phyloP scores from a whole-genome alignment of 192 early-diverging fungal species.

The Dimargaris verticillata region DNA sequence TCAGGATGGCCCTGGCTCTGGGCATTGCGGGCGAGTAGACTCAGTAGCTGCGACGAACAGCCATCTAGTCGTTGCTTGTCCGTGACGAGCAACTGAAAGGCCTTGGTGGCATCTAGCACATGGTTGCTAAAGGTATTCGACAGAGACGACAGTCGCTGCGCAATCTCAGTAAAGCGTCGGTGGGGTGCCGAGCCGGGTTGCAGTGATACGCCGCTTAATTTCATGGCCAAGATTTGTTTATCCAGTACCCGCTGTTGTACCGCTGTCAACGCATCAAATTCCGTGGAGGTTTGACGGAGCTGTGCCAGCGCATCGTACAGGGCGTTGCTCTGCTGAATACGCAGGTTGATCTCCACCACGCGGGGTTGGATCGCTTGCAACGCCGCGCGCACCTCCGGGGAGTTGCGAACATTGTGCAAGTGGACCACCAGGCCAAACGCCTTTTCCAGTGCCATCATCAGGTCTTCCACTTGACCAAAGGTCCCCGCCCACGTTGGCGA shows the following conservation, averaged over 20 bases:
- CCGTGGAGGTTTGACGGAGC: constrained; percentile 17
- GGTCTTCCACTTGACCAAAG: constrained; percentile 21
- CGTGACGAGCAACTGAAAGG: constrained; percentile 25
- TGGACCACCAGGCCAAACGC: constrained; percentile 32
- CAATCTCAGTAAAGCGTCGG: constrained; percentile 32
- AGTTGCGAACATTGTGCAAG: constrained; percentile 34
- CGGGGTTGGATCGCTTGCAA: constrained; percentile 31
- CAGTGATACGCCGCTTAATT: constrained; percentile 29
- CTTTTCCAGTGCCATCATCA: constrained; percentile 30
- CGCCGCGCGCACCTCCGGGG: constrained; percentile 28
- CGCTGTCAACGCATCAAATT: constrained; percentile 21
- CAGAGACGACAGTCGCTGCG: constrained; percentile 29
- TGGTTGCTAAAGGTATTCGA: constrained; percentile 32
- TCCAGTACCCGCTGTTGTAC: constrained; percentile 36
- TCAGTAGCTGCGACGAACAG: constrained; percentile 25
- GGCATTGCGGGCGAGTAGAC: constrained; percentile 26
- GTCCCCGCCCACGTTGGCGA: constrained; percentile 36
- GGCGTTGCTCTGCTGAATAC: constrained; percentile 35
- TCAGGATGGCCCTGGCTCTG: constrained; percentile 18
- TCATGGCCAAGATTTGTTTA: constrained; percentile 29
- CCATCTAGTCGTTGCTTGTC: constrained; percentile 26
- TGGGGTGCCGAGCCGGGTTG: constrained; percentile 22
- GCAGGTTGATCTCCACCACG: constrained; percentile 27
- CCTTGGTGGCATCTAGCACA: constrained; percentile 36
- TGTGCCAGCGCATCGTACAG: constrained; percentile 31